Evolutionary conservation across 805 yeast species (phyloP).

Genomic region (Kazachstania africana): DNA sequence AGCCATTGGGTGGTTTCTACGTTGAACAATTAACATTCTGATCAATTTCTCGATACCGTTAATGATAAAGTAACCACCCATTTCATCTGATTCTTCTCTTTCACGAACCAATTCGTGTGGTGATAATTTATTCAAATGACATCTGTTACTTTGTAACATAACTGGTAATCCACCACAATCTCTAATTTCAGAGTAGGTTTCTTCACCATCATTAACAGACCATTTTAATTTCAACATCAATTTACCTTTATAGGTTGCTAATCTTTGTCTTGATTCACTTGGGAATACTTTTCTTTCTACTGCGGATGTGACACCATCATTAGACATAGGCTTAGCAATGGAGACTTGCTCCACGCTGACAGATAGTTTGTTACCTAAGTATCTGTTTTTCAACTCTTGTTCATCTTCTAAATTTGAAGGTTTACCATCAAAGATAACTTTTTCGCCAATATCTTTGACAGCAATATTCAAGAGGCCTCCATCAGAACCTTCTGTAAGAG

Average conservation of each 20-base stretch:
- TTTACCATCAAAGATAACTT: constrained; percentile 69
- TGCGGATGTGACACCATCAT: constrained; percentile 49
- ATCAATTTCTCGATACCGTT: constrained; percentile 94
- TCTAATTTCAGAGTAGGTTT: constrained; percentile 57
- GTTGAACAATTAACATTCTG: constrained; percentile 95
- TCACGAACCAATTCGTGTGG: constrained; percentile 69
- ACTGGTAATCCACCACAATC: constrained; percentile 88
- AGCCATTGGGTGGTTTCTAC: constrained; percentile 98
- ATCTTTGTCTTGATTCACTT: constrained; percentile 81
- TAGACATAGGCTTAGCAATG: constrained; percentile 61
- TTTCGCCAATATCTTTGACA: constrained; percentile 78
- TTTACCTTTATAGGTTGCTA: constrained; percentile 70
- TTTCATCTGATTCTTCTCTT: constrained; percentile 88
- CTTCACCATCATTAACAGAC: constrained; percentile 83
- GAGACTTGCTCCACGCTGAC: constrained; percentile 86
- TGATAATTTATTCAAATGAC: constrained; percentile 75
- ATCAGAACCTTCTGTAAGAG: constrained; percentile 76
- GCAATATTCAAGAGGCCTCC: constrained; percentile 81
- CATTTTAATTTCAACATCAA: constrained; percentile 70
- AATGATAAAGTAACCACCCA: constrained; percentile 92
- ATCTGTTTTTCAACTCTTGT: constrained; percentile 33
- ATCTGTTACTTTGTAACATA: constrained; percentile 84
- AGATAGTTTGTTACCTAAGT: constrained; percentile 74
- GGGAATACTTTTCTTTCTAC: constrained; percentile 73
- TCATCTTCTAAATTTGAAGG: constrained; percentile 5